Evolutionary conservation across 2,329 filamentous ascomycete species (phyloP).

Genomic region (Zymoseptoria ardabiliae): DNA sequence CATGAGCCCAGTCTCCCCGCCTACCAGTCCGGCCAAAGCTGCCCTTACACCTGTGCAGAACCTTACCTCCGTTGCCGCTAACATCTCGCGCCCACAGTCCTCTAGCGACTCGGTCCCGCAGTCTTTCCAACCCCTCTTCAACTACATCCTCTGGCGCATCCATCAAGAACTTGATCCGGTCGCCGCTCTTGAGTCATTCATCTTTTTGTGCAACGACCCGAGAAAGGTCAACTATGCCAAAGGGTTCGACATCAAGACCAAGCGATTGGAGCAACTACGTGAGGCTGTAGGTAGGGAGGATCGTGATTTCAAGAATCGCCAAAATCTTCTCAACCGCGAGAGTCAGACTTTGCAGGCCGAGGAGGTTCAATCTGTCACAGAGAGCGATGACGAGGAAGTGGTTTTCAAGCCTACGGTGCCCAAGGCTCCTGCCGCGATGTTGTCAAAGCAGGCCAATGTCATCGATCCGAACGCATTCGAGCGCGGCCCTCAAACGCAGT

Average conservation of each 20-base stretch:
- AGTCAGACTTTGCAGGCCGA: conserved; percentile 13
- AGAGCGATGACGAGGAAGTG: conserved; percentile 15
- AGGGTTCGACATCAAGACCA: conserved; percentile 44
- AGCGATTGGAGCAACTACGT: conserved; percentile 44
- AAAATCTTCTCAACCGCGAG: conserved; percentile 24
- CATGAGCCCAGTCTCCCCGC: conserved; percentile 26
- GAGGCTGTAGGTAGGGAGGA: conserved; percentile 44
- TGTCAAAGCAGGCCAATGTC: conserved; percentile 27
- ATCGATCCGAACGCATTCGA: conserved; percentile 44
- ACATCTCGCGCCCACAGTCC: conserved; percentile 7
- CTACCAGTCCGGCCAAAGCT: conserved; percentile 27
- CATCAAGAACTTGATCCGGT: conserved; percentile 43
- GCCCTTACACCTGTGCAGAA: conserved; percentile 15
- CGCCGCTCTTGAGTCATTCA: conserved; percentile 43
- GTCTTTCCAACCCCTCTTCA: conserved; percentile 42
- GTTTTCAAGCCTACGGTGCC: conserved; percentile 24
- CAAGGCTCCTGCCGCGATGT: conserved; percentile 27
- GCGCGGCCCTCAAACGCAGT: conserved; percentile 26
- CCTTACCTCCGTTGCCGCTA: conserved; percentile 8
- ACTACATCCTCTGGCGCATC: conserved; percentile 46
- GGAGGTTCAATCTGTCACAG: conserved; percentile 1
- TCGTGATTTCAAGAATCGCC: conserved; percentile 37
- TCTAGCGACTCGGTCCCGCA: conserved; percentile 32
- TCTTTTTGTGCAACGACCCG: conserved; percentile 45
- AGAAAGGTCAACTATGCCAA: conserved; percentile 40